phyloP scores from a whole-genome alignment of 495 filamentous ascomycete genomes.

The Podospora pseudopauciseta region DNA sequence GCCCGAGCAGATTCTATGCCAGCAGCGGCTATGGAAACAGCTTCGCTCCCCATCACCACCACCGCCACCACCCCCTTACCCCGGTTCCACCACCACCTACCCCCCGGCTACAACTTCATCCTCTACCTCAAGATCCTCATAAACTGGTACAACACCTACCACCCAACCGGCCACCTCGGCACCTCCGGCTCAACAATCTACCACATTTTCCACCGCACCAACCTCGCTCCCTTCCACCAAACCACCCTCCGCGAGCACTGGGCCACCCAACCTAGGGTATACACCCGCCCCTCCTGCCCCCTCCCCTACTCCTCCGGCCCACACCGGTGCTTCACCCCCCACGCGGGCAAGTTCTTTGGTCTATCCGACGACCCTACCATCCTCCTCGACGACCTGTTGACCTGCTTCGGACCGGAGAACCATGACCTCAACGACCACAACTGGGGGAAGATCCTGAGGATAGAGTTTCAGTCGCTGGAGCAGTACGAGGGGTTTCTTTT shows the following conservation, averaged over 20 bases:
- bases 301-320: neutral
- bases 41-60: neutral
- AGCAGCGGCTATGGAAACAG: neutral
- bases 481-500: neutral
- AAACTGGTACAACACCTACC: neutral
- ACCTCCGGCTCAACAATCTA: neutral
- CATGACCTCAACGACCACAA: neutral
- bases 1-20: too few species aligned
- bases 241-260: neutral
- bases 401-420: neutral
- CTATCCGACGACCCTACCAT: neutral
- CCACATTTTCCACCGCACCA: neutral
- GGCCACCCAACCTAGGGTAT: neutral
- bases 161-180: neutral
- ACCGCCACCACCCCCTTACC: too few species aligned
- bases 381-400: neutral
- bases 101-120: neutral
- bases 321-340: neutral
- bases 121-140: neutral
- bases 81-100: neutral
- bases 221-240: neutral
- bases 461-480: neutral
- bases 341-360: neutral
- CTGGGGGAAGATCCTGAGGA: neutral
- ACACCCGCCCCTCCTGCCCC: neutral